These are phyloP conservation scores for Xylaria sp. DNA, from an alignment of 2,329 filamentous ascomycete species.

Conservation along the genomic window DNA sequence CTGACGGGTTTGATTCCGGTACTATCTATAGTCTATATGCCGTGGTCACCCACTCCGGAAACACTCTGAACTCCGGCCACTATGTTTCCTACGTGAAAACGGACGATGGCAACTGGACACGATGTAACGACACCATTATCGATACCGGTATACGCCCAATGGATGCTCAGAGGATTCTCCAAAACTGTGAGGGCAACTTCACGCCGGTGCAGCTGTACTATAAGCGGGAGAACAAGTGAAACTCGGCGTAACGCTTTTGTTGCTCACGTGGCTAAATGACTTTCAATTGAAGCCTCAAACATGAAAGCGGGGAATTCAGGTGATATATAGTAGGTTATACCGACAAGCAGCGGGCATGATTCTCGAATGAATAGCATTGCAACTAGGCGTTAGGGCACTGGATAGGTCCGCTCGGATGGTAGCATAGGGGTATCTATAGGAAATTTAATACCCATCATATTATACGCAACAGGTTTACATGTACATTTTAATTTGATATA, in stretches of 20 bases:
- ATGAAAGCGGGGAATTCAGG: background rate
- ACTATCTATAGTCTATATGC: slow-evolving; percentile 88
- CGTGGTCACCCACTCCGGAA: slow-evolving; percentile 80
- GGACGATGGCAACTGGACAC: slow-evolving; percentile 59
- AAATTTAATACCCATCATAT: slow-evolving; percentile 1
- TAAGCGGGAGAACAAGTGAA: slow-evolving; percentile 14
- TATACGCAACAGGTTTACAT: slow-evolving; percentile 11
- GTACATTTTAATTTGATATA: background rate
- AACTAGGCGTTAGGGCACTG: slow-evolving; percentile 14
- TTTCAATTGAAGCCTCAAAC: background rate
- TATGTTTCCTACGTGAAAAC: slow-evolving; percentile 79
- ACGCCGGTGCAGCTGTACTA: slow-evolving; percentile 37
- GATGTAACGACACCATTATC: slow-evolving; percentile 57
- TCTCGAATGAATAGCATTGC: slow-evolving; percentile 16
- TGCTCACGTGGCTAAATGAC: background rate
- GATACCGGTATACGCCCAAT: background rate
- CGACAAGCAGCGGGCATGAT: background rate
- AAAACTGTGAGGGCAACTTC: background rate
- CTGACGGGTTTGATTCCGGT: slow-evolving; percentile 53
- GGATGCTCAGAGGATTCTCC: background rate
- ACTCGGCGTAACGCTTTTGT: background rate
- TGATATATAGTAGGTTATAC: slow-evolving; percentile 9
- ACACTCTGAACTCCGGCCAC: slow-evolving; percentile 76
- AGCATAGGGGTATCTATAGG: background rate
- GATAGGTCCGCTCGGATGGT: slow-evolving; percentile 9